These are phyloP conservation scores for Dryas octopetala DNA, from an alignment of 306 rosid species.

Conservation along the genomic window DNA sequence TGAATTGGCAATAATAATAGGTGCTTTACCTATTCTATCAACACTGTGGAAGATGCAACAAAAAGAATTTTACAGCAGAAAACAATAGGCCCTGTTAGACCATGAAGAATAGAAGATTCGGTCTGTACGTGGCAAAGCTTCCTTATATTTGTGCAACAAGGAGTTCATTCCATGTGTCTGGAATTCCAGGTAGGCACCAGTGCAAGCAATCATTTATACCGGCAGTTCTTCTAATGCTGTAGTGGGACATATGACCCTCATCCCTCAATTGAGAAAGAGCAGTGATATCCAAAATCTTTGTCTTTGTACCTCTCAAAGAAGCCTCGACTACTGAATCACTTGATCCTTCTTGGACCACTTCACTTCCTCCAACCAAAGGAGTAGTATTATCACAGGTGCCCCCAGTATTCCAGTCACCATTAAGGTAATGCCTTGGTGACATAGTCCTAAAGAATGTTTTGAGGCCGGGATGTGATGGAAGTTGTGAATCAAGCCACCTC, in stretches of 20 bases:
- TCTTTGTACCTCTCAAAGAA: conserved; percentile 79
- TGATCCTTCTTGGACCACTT: conserved; percentile 62
- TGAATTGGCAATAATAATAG: conserved; percentile 1
- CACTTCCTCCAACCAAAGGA: conserved; percentile 66
- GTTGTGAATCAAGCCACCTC: conserved; percentile 78
- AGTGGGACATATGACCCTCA: conserved; percentile 88
- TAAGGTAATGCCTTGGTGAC: conserved; percentile 79
- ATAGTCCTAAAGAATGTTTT: conserved; percentile 84
- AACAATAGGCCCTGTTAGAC: conserved; percentile 31
- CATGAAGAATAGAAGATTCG: conserved; percentile 34
- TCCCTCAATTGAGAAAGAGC: conserved; percentile 84
- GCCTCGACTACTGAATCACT: conserved; percentile 52
- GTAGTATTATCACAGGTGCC: conserved; percentile 73
- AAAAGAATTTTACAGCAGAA: conserved; percentile 15
- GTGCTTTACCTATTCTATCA: conserved; percentile 26
- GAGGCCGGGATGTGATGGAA: conserved; percentile 58
- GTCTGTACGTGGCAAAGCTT: conserved; percentile 12
- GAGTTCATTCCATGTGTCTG: conserved; percentile 94
- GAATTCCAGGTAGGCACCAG: conserved; percentile 94
- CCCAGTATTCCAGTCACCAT: conserved; percentile 95
- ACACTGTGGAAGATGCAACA: conserved; percentile 19
- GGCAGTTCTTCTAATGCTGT: conserved; percentile 51
- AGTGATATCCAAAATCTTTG: conserved; percentile 74
- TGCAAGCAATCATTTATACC: conserved; percentile 82
- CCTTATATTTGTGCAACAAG: conserved; percentile 71